phyloP scores from a whole-genome alignment of 2,329 filamentous ascomycete genomes.

The Apiospora kogelbergensis region DNA sequence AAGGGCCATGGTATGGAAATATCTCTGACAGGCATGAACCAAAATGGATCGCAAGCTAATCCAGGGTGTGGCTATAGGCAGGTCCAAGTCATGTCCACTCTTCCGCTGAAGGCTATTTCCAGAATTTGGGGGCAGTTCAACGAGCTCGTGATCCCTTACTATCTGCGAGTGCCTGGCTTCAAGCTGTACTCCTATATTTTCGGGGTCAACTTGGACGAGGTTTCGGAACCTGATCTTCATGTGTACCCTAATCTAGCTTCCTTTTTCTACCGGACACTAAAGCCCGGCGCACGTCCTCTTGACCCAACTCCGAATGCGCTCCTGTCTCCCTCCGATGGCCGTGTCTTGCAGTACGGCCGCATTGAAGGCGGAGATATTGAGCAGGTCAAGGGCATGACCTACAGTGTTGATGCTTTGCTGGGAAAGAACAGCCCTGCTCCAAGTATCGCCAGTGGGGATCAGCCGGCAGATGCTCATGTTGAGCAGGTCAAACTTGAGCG shows the following conservation, averaged over 20 bases:
- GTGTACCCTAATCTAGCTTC: slow-evolving; percentile 89
- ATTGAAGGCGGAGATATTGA: slow-evolving; percentile 95
- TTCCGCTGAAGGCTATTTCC: slow-evolving; percentile 88
- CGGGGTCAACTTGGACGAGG: slow-evolving; percentile 86
- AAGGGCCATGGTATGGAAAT: slow-evolving; percentile 73
- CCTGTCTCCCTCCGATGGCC: slow-evolving; percentile 86
- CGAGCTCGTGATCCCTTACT: slow-evolving; percentile 83
- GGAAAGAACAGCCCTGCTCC: slow-evolving; percentile 63
- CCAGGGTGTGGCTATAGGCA: slow-evolving; percentile 55
- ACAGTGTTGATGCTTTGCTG: slow-evolving; percentile 89
- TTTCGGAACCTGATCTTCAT: slow-evolving; percentile 84
- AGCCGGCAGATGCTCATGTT: slow-evolving; percentile 26
- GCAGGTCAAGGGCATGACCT: slow-evolving; percentile 98
- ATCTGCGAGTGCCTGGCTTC: slow-evolving; percentile 84
- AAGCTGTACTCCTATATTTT: slow-evolving; percentile 89
- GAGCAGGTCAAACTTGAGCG: slow-evolving; percentile 29
- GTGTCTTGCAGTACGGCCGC: slow-evolving; percentile 85
- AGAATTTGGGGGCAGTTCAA: slow-evolving; percentile 91
- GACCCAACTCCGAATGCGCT: slow-evolving; percentile 79
- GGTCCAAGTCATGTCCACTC: slow-evolving; percentile 88
- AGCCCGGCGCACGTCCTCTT: slow-evolving; percentile 82
- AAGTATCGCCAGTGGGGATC: slow-evolving; percentile 46
- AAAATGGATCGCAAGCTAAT: slow-evolving; percentile 13
- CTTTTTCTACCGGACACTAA: slow-evolving; percentile 96
- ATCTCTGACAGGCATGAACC: neutral